Evolutionary conservation across 345 rosid genomes (phyloP), one percentile per base, ranked within the genome.

Genomic region (Sonneratia alba): DNA sequence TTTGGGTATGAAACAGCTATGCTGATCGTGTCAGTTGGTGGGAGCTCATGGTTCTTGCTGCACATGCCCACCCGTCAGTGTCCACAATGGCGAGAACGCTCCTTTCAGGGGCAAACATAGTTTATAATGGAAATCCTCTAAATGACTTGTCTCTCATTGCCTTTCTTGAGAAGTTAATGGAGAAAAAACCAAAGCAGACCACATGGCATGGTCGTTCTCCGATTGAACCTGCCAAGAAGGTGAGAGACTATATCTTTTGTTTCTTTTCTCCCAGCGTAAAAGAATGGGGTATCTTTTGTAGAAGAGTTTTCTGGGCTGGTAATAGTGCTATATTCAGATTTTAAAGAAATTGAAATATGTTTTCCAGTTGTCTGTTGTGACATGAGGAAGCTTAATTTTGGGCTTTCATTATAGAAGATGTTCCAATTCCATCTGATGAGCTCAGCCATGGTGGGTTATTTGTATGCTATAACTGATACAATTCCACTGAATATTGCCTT

Each of bases 171-270:
- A 95, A 95, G 82, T 92, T 95, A 74, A 95, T 92, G 99, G 99
- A 92, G 82, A 95, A 95, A 88, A 95, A 95, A 80, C 84, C 97
- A 0, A 95, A 90, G 85, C 79, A 85, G 77, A 84, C 75, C 76
- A 66, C 82, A 36, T 95, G 99, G 99, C 97, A 92, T 72, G 99
- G 99, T 80, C 95, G 93, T 72, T 95, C 99, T 59, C 93, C 90
- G 81, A 95, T 95, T 34, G 99, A 92, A 86, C 97, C 97, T 53
- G 87, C 96, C 76, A 92, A 89, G 81, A 90, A 92, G 96, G 98
- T 90, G 56, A 62, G 81, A 3, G n/a, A 24, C 16, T 43, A 16
- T 21, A 38, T 40, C 57, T 42, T 34, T 56, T 24, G 43, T 14
- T 67, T 37, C 34, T 66, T 42, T 36, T 36, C 69, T 66, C 27